Evolutionary conservation across 2,329 filamentous ascomycete genomes (phyloP), one percentile per base, ranked within the genome.

Genomic region (Calonectria hongkongensis): DNA sequence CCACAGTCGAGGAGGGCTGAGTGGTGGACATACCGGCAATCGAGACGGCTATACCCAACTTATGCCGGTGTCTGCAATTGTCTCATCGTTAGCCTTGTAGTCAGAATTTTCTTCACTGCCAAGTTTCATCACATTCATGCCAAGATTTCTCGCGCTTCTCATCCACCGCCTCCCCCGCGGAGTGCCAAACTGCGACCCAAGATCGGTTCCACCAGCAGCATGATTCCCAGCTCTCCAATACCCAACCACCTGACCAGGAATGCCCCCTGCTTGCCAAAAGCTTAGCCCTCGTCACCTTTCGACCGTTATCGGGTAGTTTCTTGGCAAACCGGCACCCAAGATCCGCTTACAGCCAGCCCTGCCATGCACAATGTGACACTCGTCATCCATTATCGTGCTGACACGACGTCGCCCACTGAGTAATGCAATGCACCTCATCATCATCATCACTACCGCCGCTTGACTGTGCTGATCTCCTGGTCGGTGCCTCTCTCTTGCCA

Each of bases 41-140:
- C 13, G 33, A 60, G 21, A 41, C n/a, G 33, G 36, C 54, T 16
- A 28, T 47, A 8, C 41, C 39, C 21, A 28, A 16, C 6, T 25
- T 33, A n/a, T 63, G 25, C 25, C 36, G 25, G 4, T 15, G 16
- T 13, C 39, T 16, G 8, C 16, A 47, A 33, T 21, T 33, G 28
- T 47, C 16, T 60, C 51, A 16, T 50, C 21, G 45, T 41, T 39
- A 27, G 16, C 36, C 41, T 39, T 9, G 56, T 21, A n/a, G 51
- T 54, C 43, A 36, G 47, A 41, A 12, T 56, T 13, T 27, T 63
- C 41, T 15, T 43, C 47, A 51, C 47, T 56, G 64, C 69, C 69
- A 68, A 71, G 69, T 71, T 71, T 71, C 64, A 41, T 62, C 60
- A 47, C 39, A 48, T 62, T 62, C 48, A 66, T 65, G 68, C 68